These are phyloP conservation scores for Fistulinella staudtii DNA, from an alignment of 1,284 basidiomycete genomes.

Conservation along the genomic window DNA sequence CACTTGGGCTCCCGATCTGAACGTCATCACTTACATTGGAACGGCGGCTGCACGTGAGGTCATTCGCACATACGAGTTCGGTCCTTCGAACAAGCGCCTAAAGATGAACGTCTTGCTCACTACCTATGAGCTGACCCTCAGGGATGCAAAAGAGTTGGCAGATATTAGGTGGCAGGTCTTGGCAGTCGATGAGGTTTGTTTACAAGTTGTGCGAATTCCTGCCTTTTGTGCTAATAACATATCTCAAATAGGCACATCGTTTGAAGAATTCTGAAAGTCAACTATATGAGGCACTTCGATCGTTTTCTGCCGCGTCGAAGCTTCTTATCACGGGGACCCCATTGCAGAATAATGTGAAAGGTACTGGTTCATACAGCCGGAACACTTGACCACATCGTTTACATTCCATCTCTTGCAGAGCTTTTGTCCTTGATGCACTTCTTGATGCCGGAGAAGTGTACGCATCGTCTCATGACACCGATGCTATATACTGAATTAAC, in stretches of 20 bases:
- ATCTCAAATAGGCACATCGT: constrained; percentile 75
- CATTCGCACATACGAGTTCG: constrained; percentile 93
- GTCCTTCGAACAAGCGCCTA: constrained; percentile 78
- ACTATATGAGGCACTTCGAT: constrained; percentile 89
- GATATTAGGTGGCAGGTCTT: constrained; percentile 98
- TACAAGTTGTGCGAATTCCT: neutral
- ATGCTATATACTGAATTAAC: constrained; percentile 16
- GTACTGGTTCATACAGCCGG: constrained; percentile 42
- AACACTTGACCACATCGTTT: constrained; percentile 2
- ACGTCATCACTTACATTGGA: constrained; percentile 96
- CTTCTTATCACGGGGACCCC: constrained; percentile 98
- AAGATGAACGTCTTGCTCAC: constrained; percentile 98
- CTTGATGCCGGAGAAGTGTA: constrained; percentile 96
- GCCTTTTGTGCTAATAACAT: constrained; percentile 10
- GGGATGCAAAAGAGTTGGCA: constrained; percentile 85
- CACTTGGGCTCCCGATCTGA: constrained; percentile 94
- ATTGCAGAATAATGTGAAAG: constrained; percentile 98
- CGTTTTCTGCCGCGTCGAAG: constrained; percentile 89
- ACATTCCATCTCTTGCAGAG: constrained; percentile 51
- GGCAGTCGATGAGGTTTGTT: constrained; percentile 87
- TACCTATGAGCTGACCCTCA: constrained; percentile 94
- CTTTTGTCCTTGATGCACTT: constrained; percentile 97
- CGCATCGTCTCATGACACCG: constrained; percentile 28
- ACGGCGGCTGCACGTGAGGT: constrained; percentile 85
- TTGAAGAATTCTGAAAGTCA: constrained; percentile 98